phyloP scores from a whole-genome alignment of 2,329 filamentous ascomycete species.

The Trichoderma lentiforme region DNA sequence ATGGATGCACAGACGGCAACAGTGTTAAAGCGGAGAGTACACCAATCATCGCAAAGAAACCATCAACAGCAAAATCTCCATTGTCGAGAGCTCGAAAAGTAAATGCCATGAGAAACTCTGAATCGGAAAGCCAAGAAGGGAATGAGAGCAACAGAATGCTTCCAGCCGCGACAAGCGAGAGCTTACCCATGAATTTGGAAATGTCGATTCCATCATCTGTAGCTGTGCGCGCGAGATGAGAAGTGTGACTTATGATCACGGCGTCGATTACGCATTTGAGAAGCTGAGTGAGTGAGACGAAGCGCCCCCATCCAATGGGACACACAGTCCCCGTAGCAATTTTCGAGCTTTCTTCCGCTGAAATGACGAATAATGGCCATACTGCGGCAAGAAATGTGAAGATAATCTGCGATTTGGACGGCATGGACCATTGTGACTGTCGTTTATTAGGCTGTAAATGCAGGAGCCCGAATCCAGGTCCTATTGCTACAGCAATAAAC shows the following conservation, averaged over 20 bases:
- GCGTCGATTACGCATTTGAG: constrained; percentile 32
- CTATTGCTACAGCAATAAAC: not conserved
- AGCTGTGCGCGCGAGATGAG: constrained; percentile 24
- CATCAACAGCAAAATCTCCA: constrained; percentile 32
- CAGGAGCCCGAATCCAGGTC: not conserved
- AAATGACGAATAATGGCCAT: constrained; percentile 32
- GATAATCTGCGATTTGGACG: constrained; percentile 20
- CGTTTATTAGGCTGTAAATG: not conserved
- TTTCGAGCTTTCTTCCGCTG: constrained; percentile 3
- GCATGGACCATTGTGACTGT: constrained; percentile 25
- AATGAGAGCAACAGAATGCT: constrained; percentile 26
- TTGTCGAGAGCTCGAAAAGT: constrained; percentile 27
- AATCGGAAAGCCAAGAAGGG: constrained; percentile 25
- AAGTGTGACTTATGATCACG: constrained; percentile 28
- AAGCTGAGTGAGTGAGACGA: constrained; percentile 21
- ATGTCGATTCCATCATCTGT: constrained; percentile 25
- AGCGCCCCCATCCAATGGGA: constrained; percentile 16
- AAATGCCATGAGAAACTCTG: constrained; percentile 32
- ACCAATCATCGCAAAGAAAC: constrained; percentile 23
- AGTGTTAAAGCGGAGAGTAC: constrained; percentile 29
- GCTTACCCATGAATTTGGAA: constrained; percentile 2
- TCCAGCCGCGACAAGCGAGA: constrained; percentile 19
- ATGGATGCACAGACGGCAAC: constrained; percentile 28
- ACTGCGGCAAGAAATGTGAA: constrained; percentile 25
- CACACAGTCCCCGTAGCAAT: constrained; percentile 21